Conservation (phyloP, 2,329 filamentous ascomycete species). For the Hawksworthiomyces lignivorus region DNA sequence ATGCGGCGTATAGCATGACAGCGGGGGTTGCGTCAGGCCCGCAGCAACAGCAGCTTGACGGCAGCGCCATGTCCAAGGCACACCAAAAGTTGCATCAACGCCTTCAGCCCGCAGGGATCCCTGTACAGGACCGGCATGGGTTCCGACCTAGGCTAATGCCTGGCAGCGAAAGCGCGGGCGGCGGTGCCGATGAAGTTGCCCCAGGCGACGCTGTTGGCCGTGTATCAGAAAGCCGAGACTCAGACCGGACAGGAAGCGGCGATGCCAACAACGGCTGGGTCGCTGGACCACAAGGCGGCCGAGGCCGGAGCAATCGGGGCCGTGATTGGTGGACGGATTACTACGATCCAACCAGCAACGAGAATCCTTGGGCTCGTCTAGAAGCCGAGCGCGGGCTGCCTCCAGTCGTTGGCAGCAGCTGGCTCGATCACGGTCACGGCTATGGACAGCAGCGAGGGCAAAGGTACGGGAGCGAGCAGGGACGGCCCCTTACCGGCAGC, state of each 20-base stretch:
- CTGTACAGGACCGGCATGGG: conserved; percentile 4
- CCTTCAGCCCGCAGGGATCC: neutral
- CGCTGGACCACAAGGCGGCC: conserved; percentile 23
- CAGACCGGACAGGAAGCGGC: too few species aligned
- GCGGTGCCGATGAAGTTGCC: too few species aligned
- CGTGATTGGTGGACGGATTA: conserved; percentile 56
- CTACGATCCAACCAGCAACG: conserved; percentile 61
- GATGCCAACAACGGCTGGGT: conserved; percentile 15
- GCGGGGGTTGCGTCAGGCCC: neutral
- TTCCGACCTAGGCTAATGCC: conserved; percentile 3
- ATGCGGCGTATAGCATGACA: conserved; percentile 7
- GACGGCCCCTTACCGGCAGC: too few species aligned
- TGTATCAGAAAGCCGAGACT: too few species aligned
- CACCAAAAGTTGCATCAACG: conserved; percentile 1
- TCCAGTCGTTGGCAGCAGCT: conserved; percentile 31
- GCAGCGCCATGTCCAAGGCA: conserved; percentile 9
- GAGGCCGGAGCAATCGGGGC: conserved; percentile 6
- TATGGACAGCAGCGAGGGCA: too few species aligned
- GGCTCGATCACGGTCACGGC: conserved; percentile 26
- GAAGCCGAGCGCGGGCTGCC: conserved; percentile 40
- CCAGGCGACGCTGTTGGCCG: too few species aligned
- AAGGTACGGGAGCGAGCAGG: too few species aligned
- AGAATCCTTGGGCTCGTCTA: conserved; percentile 62
- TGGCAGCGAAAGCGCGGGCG: neutral
- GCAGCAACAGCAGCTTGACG: conserved; percentile 12